Evolutionary conservation across 176 grass and related monocot genomes (phyloP).

Genomic region (Secale cereale): DNA sequence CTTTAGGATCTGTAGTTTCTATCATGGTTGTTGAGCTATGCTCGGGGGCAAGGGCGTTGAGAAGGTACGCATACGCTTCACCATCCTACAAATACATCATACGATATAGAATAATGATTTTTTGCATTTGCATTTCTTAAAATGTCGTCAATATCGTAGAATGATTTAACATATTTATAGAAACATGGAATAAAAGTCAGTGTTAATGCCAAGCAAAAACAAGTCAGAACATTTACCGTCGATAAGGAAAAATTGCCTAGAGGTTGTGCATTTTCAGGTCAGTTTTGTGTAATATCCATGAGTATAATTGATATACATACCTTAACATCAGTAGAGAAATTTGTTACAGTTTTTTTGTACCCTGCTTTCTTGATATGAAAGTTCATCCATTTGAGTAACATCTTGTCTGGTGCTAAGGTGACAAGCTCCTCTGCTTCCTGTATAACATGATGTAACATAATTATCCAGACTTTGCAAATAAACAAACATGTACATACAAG

Average conservation of each 20-base stretch:
- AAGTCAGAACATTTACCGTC: neutral
- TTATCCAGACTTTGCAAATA: neutral
- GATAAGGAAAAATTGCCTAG: neutral
- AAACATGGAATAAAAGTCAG: neutral
- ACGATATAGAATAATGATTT: slow-evolving; percentile 15
- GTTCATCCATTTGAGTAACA: slow-evolving; percentile 99
- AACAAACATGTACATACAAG: neutral
- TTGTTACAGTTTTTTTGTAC: slow-evolving; percentile 91
- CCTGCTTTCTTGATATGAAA: slow-evolving; percentile 98
- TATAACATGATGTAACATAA: slow-evolving; percentile 33
- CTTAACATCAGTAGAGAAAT: slow-evolving; percentile 99
- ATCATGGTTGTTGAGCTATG: slow-evolving; percentile 51
- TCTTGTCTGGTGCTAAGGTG: slow-evolving; percentile 84
- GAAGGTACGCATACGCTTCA: slow-evolving; percentile 96
- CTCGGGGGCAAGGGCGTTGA: slow-evolving; percentile 90
- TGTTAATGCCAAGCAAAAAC: neutral
- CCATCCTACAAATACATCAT: slow-evolving; percentile 63
- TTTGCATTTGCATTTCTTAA: neutral
- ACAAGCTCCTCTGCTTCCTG: slow-evolving; percentile 87
- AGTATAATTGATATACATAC: slow-evolving; percentile 25
- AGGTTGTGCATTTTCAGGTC: neutral
- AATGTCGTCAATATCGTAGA: neutral
- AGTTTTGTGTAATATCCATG: neutral
- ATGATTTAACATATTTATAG: neutral
- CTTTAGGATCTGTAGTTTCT: slow-evolving; percentile 80